Evolutionary conservation across 2,329 filamentous ascomycete genomes (phyloP).

Genomic region (Fusarium sp.): DNA sequence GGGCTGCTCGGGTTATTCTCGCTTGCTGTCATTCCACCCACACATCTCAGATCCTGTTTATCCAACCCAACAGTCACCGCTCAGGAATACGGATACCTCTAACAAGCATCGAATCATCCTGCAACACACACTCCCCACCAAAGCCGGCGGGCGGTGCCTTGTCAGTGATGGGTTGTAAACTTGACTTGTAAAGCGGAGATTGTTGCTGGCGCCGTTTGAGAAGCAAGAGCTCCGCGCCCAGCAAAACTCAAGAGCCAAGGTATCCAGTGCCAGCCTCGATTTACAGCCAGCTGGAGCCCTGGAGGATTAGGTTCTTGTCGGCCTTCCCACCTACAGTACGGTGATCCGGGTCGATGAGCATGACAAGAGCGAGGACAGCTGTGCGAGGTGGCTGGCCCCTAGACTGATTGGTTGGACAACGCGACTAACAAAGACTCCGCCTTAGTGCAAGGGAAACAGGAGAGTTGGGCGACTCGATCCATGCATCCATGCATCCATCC

Average conservation of each 20-base stretch:
- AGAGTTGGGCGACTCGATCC: conserved; percentile 41
- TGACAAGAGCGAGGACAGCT: conserved; percentile 33
- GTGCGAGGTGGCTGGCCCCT: conserved; percentile 40
- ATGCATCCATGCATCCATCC: conserved; percentile 42
- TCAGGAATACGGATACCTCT: conserved; percentile 29
- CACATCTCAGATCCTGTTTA: conserved; percentile 13
- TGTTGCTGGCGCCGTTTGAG: conserved; percentile 26
- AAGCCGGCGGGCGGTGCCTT: conserved; percentile 26
- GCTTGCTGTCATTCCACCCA: conserved; percentile 11
- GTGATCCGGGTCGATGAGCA: conserved; percentile 34
- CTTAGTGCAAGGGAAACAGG: conserved; percentile 36
- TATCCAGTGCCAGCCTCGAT: conserved; percentile 31
- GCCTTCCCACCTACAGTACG: conserved; percentile 17
- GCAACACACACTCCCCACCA: conserved; percentile 22
- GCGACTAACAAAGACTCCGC: conserved; percentile 42
- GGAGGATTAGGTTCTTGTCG: conserved; percentile 30
- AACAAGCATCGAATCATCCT: conserved; percentile 23
- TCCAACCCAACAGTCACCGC: conserved; percentile 26
- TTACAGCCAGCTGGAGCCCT: conserved; percentile 30
- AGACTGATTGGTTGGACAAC: conserved; percentile 41
- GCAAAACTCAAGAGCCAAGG: conserved; percentile 19
- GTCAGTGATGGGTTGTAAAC: conserved; percentile 28
- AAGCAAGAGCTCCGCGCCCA: background rate
- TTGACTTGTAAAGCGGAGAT: conserved; percentile 33
- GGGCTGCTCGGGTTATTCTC: background rate